Percentiles rank a stretch among this genome's conserved stretches.
phyloP scores from a whole-genome alignment of 2,329 filamentous ascomycete genomes.

The Fusarium chlamydosporum region DNA sequence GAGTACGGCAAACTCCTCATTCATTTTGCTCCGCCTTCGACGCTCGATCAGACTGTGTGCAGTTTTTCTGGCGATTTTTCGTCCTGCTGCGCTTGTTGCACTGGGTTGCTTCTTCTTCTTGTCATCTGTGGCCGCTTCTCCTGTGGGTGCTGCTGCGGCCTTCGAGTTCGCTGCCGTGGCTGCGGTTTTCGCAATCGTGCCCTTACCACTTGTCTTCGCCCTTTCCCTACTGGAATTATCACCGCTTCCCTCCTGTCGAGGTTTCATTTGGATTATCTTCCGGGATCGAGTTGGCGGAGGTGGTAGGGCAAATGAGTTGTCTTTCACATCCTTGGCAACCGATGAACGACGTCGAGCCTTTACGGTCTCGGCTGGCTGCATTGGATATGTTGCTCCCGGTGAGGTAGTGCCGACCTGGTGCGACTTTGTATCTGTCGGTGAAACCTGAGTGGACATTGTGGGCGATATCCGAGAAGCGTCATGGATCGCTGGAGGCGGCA shows the following conservation, averaged over 20 bases:
- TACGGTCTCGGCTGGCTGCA: slow-evolving; percentile 66
- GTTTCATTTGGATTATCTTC: slow-evolving; percentile 99
- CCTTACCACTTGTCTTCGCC: slow-evolving; percentile 45
- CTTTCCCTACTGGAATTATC: slow-evolving; percentile 46
- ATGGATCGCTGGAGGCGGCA: slow-evolving; percentile 81
- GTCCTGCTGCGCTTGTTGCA: slow-evolving; percentile 84
- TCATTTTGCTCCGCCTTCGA: slow-evolving; percentile 94
- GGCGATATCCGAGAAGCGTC: slow-evolving; percentile 64
- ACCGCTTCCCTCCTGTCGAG: slow-evolving; percentile 61
- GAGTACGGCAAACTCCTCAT: slow-evolving; percentile 93
- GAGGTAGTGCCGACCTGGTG: slow-evolving; percentile 51
- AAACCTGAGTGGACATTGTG: slow-evolving; percentile 48
- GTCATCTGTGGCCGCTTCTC: slow-evolving; percentile 41
- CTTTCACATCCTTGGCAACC: slow-evolving; percentile 61
- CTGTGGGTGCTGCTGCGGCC: slow-evolving; percentile 40
- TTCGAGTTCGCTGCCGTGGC: slow-evolving; percentile 41
- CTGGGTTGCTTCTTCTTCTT: slow-evolving; percentile 83
- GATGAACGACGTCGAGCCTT: slow-evolving; percentile 69
- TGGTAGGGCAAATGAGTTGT: slow-evolving; percentile 82
- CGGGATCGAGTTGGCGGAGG: slow-evolving; percentile 92
- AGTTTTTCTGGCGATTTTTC: slow-evolving; percentile 95
- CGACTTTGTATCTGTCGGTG: slow-evolving; percentile 52
- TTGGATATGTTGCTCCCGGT: slow-evolving; percentile 57
- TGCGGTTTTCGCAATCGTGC: slow-evolving; percentile 31
- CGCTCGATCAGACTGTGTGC: slow-evolving; percentile 96